Evolutionary conservation across 495 filamentous ascomycete species (phyloP).

Genomic region (Neurospora sp.): DNA sequence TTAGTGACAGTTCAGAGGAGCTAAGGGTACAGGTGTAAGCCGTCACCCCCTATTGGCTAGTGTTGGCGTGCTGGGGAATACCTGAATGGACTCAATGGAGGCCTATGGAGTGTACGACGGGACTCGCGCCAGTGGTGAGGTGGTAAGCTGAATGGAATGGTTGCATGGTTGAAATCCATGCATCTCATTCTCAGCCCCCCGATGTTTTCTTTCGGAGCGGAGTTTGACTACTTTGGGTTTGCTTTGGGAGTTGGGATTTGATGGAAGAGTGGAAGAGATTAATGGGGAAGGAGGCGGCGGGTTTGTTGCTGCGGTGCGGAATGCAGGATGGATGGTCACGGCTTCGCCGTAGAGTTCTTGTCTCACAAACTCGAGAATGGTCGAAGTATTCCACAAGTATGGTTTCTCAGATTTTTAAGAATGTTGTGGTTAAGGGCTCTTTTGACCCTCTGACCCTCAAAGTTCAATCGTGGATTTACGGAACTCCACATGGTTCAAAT

Average conservation of each 20-base stretch:
- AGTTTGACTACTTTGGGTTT: neutral
- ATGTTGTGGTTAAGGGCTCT: too few relatives aligned
- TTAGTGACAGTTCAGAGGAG: neutral
- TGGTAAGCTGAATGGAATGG: neutral
- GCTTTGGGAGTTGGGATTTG: too few relatives aligned
- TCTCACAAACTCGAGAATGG: neutral
- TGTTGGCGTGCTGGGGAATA: neutral
- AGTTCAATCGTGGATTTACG: neutral
- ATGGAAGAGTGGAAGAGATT: neutral
- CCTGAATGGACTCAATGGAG: neutral
- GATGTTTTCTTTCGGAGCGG: neutral
- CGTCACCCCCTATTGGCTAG: neutral
- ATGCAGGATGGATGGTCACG: neutral
- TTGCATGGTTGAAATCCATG: neutral
- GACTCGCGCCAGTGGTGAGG: too few relatives aligned
- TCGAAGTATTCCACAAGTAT: neutral
- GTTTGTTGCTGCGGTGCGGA: neutral
- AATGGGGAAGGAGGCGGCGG: neutral
- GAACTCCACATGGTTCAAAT: neutral
- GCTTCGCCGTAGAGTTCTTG: neutral
- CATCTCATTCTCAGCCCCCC: neutral
- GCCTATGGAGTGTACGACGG: too few relatives aligned
- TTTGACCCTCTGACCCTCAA: too few relatives aligned
- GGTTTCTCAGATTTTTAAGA: too few relatives aligned
- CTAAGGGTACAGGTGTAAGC: neutral